Percentiles rank a stretch among this genome's conserved stretches.
phyloP scores from a whole-genome alignment of 2,329 filamentous ascomycete genomes.

The Fusarium illudens region DNA sequence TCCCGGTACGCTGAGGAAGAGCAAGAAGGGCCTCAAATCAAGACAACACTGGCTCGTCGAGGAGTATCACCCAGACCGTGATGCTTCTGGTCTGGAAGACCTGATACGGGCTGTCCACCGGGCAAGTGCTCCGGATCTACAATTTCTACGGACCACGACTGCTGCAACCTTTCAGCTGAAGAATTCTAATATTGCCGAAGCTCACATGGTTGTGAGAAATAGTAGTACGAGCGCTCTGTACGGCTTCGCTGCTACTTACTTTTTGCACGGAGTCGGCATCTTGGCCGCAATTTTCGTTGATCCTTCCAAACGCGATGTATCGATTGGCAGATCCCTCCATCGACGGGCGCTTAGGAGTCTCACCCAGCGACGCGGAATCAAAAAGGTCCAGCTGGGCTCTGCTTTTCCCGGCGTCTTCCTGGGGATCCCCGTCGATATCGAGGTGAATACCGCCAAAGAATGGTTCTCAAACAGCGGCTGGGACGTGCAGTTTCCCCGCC shows the following conservation, averaged over 20 bases:
- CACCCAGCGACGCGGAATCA: conserved; percentile 73
- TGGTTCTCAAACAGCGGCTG: conserved; percentile 95
- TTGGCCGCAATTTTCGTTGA: conserved; percentile 92
- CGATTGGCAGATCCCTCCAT: conserved; percentile 89
- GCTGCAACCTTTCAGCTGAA: conserved; percentile 80
- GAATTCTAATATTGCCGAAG: conserved; percentile 75
- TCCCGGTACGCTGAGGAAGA: conserved; percentile 82
- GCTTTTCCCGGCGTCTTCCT: conserved; percentile 86
- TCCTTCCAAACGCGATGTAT: conserved; percentile 83
- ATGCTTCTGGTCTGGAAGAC: conserved; percentile 76
- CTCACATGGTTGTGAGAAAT: conserved; percentile 92
- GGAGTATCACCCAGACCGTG: conserved; percentile 81
- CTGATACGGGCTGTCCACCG: conserved; percentile 76
- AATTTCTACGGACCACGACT: conserved; percentile 74
- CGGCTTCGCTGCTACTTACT: conserved; percentile 92
- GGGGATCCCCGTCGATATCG: conserved; percentile 73
- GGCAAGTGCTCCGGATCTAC: conserved; percentile 70
- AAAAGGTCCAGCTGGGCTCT: conserved; percentile 82
- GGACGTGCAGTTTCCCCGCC: conserved; percentile 72
- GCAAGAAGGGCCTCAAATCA: conserved; percentile 86
- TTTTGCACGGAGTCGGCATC: conserved; percentile 74
- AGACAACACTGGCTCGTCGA: conserved; percentile 96
- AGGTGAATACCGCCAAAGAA: conserved; percentile 60
- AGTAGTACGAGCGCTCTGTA: conserved; percentile 91
- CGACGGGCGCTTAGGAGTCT: conserved; percentile 83